Base-by-base conservation (phyloP, 495 filamentous ascomycete species). In the Talaromyces liani region DNA sequence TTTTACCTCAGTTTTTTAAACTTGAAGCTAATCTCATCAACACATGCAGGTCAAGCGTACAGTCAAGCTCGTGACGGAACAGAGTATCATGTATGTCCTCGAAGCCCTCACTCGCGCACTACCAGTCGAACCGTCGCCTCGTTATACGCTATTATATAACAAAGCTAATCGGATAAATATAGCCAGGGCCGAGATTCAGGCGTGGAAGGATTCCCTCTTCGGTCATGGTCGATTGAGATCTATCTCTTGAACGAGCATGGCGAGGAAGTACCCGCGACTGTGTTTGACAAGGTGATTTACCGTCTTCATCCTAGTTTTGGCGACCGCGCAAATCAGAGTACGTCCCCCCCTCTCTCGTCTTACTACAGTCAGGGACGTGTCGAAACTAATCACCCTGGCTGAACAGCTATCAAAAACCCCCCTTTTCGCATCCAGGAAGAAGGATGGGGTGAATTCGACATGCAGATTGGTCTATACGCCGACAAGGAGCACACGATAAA, bases 401-500 rank as follows among this genome's bases (percentile, higher is more conserved):
- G 18, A 36, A 53, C 67, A 96, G 91, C 85, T 6, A 84, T 93
- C 80, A 87, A 86, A 69, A 87, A 87, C 41, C 87, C 91, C 0
- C 94, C 94, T 0, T 99, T 98, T 80, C 84, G 84, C 25, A 94
- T 96, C 72, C 77, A 85, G 60, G 95, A 99, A 75, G 88, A 95
- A 74, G 95, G 95, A 68, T 99, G 95, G 95, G 95, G 95, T 69
- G 95, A 99, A 77, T 99, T 99, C 71, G 95, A 98, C 70, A 93
- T 98, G 91, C 79, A 82, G 27, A 93, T 98, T 65, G 82, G 88
- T 59, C 80, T 96, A 31, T 87, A 83, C 67, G 86, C 85, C n/a
- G 91, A 96, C 75, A 93, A 92, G 64, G 92, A 97, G 58, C 87
- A 90, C 68, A 79, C 82, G 22, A 78, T 99, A 63, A 72, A 76